These are phyloP conservation scores for Daldinia loculata DNA, from an alignment of 495 filamentous ascomycete genomes.

Conservation along the genomic window DNA sequence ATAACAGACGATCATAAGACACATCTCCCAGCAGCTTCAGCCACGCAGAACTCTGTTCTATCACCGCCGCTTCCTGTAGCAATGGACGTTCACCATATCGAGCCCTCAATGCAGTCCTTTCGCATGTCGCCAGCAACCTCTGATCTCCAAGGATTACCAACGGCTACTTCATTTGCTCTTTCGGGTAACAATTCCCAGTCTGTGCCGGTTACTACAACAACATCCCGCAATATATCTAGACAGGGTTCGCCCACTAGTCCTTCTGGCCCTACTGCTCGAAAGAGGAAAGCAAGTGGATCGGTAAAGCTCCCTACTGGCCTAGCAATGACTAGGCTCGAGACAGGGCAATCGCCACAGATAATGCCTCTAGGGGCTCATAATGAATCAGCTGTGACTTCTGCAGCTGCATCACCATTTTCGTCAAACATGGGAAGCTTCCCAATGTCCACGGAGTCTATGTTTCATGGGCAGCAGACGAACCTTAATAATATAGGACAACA, in stretches of 20 bases:
- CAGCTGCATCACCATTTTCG: slow-evolving; percentile 54
- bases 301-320: slow-evolving; percentile 74
- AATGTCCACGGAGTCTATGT: slow-evolving; percentile 48
- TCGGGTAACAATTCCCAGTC: slow-evolving; percentile 46
- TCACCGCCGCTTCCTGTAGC: slow-evolving; percentile 7
- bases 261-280: slow-evolving; percentile 69
- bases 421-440: slow-evolving; percentile 52
- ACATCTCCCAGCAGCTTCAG: slow-evolving; percentile 58
- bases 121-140: slow-evolving; percentile 24
- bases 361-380: slow-evolving; percentile 45
- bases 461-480: slow-evolving; percentile 40
- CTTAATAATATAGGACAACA: slow-evolving; percentile 49
- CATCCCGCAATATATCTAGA: slow-evolving; percentile 72
- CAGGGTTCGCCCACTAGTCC: slow-evolving; percentile 73
- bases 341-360: slow-evolving; percentile 50
- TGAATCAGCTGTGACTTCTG: slow-evolving; percentile 50
- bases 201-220: slow-evolving; percentile 60
- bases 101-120: slow-evolving; percentile 32
- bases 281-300: slow-evolving; percentile 74
- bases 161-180: slow-evolving; percentile 34
- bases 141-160: slow-evolving; percentile 34
- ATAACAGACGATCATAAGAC: slow-evolving; percentile 99
- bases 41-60: slow-evolving; percentile 26
- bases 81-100: slow-evolving; percentile 35
- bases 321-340: slow-evolving; percentile 81